Percentiles rank a stretch among this genome's conserved stretches.
Evolutionary conservation across 345 rosid genomes (phyloP).

Genomic region (Moricandia arvensis): DNA sequence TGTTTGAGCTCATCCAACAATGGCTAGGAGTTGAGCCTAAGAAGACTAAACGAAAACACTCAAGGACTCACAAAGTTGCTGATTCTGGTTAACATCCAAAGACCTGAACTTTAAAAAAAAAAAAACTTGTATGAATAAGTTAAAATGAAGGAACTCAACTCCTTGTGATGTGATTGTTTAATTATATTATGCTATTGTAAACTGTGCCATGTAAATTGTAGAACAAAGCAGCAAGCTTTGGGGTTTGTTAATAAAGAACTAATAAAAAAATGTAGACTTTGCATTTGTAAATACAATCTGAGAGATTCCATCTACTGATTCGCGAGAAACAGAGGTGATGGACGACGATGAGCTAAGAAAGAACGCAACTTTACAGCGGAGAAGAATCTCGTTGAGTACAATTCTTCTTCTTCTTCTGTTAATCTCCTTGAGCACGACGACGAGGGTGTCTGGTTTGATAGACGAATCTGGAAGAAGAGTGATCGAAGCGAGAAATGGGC

Average conservation of each 20-base stretch:
- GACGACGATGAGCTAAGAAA: background rate
- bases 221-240: background rate
- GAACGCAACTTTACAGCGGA: background rate
- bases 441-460: slow-evolving; percentile 17
- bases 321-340: background rate
- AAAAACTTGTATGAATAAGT: background rate
- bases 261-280: slow-evolving; percentile 35
- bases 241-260: slow-evolving; percentile 4
- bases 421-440: background rate
- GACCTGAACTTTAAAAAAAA: background rate
- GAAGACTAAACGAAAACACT: slow-evolving; percentile 30
- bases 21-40: slow-evolving; percentile 70
- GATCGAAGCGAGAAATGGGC: slow-evolving; percentile 55
- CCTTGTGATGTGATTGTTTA: background rate
- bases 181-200: background rate
- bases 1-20: slow-evolving; percentile 52
- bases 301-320: slow-evolving; percentile 9
- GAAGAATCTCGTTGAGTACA: background rate
- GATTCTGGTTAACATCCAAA: slow-evolving; percentile 32
- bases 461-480: slow-evolving; percentile 42
- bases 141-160: background rate
- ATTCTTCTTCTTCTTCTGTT: slow-evolving; percentile 17
- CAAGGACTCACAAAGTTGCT: slow-evolving; percentile 47
- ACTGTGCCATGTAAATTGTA: slow-evolving; percentile 13
- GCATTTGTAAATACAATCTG: background rate